Conservation (phyloP, 495 filamentous ascomycete genomes). For the Penicillium salamii region DNA sequence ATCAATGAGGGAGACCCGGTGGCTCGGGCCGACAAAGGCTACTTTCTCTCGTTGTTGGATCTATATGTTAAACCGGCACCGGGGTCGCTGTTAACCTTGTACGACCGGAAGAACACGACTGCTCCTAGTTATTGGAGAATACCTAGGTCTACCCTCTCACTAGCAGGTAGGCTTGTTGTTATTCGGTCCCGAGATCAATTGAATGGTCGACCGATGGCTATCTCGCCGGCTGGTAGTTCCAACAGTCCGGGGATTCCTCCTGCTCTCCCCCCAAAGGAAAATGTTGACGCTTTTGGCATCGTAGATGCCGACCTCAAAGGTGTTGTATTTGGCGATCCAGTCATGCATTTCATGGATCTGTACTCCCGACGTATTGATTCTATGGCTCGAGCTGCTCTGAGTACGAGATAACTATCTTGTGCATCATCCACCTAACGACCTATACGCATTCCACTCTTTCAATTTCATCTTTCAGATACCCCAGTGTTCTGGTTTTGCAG, state of each 20-base stretch:
- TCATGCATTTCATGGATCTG: constrained; percentile 74
- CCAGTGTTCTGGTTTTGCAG: not conserved
- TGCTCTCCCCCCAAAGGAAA: constrained; percentile 32
- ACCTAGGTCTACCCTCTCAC: constrained; percentile 59
- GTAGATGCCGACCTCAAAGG: constrained; percentile 62
- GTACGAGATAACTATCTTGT: not conserved
- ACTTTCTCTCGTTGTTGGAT: constrained; percentile 66
- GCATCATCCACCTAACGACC: not conserved
- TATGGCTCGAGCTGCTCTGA: constrained; percentile 44
- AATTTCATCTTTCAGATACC: not conserved
- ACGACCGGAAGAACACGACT: constrained; percentile 5
- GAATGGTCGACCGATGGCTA: constrained; percentile 2
- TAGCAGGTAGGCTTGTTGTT: constrained; percentile 65
- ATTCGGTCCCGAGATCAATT: constrained; percentile 35
- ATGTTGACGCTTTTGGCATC: constrained; percentile 58
- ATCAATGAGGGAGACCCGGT: constrained; percentile 86
- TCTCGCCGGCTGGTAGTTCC: not conserved
- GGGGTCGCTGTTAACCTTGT: constrained; percentile 11
- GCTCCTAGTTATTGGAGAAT: constrained; percentile 52
- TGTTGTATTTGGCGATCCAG: constrained; percentile 74
- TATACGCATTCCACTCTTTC: not conserved
- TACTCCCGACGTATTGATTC: constrained; percentile 67
- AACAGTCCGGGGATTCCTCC: not conserved
- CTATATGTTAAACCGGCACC: constrained; percentile 66
- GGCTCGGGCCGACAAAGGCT: constrained; percentile 68